A percentile compares a stretch with the other conserved stretches of the same genome.
Conservation (phyloP, 345 rosid genomes). For the Carallia brachiata region DNA sequence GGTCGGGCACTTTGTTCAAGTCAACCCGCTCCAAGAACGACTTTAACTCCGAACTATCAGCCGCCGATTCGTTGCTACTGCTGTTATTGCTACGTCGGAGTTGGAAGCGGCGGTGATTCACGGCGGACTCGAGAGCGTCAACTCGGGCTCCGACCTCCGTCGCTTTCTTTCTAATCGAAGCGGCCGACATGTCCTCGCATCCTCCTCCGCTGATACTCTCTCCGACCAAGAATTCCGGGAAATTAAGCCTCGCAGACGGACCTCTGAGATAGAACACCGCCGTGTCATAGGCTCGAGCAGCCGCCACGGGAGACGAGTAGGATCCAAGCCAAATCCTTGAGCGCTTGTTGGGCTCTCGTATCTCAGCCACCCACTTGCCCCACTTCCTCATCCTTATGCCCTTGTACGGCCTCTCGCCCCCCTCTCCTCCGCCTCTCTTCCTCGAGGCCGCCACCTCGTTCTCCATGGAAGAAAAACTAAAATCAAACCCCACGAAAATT, state of each 20-base stretch:
- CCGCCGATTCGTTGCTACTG: slow-evolving; percentile 10
- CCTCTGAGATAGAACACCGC: slow-evolving; percentile 91
- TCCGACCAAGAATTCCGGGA: slow-evolving; percentile 73
- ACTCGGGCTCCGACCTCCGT: slow-evolving; percentile 92
- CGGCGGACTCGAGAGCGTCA: slow-evolving; percentile 69
- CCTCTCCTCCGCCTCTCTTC: slow-evolving; percentile 24
- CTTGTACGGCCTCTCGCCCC: slow-evolving; percentile 59
- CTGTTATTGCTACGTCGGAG: slow-evolving; percentile 8
- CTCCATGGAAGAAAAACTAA: not conserved
- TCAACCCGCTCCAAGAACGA: slow-evolving; percentile 68
- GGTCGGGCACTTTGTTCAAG: slow-evolving; percentile 91
- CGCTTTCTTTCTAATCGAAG: slow-evolving; percentile 77
- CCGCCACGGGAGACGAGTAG: slow-evolving; percentile 86
- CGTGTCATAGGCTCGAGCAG: slow-evolving; percentile 96
- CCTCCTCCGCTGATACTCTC: slow-evolving; percentile 35
- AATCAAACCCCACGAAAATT: not conserved
- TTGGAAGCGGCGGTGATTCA: slow-evolving; percentile 36
- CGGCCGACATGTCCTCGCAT: slow-evolving; percentile 72
- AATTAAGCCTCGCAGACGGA: slow-evolving; percentile 89
- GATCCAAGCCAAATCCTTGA: slow-evolving; percentile 98
- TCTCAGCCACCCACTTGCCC: slow-evolving; percentile 99
- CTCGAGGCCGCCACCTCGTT: slow-evolving; percentile 20
- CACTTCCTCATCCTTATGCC: slow-evolving; percentile 99
- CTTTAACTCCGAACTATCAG: slow-evolving; percentile 31
- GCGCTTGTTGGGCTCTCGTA: slow-evolving; percentile 91